Percentiles rank a stretch among this genome's conserved stretches.
These are phyloP conservation scores for Microstegium vimineum DNA, from an alignment of 176 grass and related monocot genomes.

Conservation along the genomic window DNA sequence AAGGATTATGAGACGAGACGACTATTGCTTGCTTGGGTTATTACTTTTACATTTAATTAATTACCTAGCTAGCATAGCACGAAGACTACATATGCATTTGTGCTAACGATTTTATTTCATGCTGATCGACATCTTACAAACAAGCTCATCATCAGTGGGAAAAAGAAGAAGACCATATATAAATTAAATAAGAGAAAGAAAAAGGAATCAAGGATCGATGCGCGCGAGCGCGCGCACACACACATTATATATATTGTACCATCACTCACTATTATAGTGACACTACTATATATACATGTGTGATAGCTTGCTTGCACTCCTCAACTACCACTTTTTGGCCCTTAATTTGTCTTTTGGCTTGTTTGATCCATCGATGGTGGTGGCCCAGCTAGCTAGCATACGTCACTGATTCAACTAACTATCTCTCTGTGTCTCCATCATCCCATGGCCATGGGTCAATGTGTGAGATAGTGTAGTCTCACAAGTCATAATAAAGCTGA, in stretches of 20 bases:
- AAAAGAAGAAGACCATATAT: too few relatives aligned
- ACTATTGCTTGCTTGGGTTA: too few relatives aligned
- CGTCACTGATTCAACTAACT: constrained; percentile 25
- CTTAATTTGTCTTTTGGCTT: constrained; percentile 23
- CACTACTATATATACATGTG: too few relatives aligned
- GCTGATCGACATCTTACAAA: not conserved
- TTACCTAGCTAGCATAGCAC: not conserved
- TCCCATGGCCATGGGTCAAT: not conserved
- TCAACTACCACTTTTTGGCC: constrained; percentile 34
- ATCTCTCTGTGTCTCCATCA: not conserved
- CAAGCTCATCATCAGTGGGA: not conserved
- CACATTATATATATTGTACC: not conserved
- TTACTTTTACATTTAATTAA: too few relatives aligned
- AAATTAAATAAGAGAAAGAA: not conserved
- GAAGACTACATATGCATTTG: not conserved
- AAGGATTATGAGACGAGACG: not conserved
- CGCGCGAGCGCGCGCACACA: too few relatives aligned
- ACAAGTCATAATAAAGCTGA: constrained; percentile 40
- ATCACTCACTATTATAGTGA: too few relatives aligned
- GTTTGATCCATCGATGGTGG: not conserved
- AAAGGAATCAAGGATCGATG: not conserved
- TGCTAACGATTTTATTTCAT: not conserved
- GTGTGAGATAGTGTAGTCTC: constrained; percentile 37
- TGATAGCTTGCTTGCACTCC: constrained; percentile 40
- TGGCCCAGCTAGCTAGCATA: not conserved